These are phyloP conservation scores for Plantago lanceolata DNA, from an alignment of 305 asterid genomes.

Conservation along the genomic window DNA sequence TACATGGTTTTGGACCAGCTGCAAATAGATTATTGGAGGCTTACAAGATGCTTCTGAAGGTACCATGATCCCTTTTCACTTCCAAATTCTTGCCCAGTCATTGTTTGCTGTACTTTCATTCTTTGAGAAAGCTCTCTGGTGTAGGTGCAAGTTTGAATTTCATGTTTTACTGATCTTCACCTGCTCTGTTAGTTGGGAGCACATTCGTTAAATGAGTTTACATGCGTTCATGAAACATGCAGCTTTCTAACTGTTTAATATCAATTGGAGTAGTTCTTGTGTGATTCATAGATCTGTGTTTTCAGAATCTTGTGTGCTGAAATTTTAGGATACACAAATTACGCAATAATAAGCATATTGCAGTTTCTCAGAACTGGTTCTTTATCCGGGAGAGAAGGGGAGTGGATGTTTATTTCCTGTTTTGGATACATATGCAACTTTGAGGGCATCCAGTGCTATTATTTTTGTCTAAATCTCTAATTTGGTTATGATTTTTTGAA, in stretches of 20 bases:
- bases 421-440: too few relatives aligned
- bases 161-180: too few relatives aligned
- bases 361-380: background rate
- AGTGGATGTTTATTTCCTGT: too few relatives aligned
- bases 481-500: conserved; percentile 11
- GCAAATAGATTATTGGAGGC: conserved; percentile 93
- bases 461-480: conserved; percentile 15
- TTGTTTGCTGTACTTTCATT: background rate
- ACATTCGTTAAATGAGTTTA: too few relatives aligned
- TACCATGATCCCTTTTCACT: conserved; percentile 26
- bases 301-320: background rate
- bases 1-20: conserved; percentile 98
- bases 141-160: too few relatives aligned
- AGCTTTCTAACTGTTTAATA: background rate
- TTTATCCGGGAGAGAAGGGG: background rate
- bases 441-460: background rate
- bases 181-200: too few relatives aligned
- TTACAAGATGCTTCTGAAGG: conserved; percentile 97
- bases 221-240: background rate
- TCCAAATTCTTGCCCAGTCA: conserved; percentile 1
- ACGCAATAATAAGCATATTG: background rate
- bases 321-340: background rate
- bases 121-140: background rate
- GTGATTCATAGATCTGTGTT: background rate
- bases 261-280: background rate